phyloP scores from a whole-genome alignment of 208 protist genomes.

The Trypanosoma melophagium region DNA sequence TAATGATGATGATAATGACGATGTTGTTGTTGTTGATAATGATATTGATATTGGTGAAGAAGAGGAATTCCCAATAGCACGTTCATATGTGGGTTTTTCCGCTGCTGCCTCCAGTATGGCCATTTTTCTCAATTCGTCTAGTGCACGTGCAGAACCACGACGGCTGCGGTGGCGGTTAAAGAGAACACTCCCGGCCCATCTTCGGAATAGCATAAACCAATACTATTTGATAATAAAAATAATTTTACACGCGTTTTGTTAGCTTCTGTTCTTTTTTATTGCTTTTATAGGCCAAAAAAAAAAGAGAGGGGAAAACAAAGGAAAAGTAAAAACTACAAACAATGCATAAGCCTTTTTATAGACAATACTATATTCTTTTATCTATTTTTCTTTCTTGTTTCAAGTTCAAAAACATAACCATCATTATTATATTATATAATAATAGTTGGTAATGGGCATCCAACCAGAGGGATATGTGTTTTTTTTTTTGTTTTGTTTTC shows the following conservation, averaged over 20 bases:
- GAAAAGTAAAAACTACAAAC: too few species aligned
- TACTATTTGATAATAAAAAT: background rate
- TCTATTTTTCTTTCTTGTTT: too few species aligned
- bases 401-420: too few species aligned
- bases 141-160: background rate
- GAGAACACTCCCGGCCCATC: conserved; percentile 16
- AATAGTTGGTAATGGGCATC: too few species aligned
- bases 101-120: conserved; percentile 26
- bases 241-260: background rate
- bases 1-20: conserved; percentile 34
- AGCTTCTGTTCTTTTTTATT: too few species aligned
- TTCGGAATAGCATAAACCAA: conserved; percentile 15
- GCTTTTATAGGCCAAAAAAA: too few species aligned
- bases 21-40: too few species aligned
- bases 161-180: conserved; percentile 6
- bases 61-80: conserved; percentile 19
- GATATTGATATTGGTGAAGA: conserved; percentile 10
- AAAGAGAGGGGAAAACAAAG: too few species aligned
- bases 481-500: background rate
- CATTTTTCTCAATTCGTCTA: conserved; percentile 20
- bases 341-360: too few species aligned
- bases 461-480: background rate
- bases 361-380: too few species aligned
- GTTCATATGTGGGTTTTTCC: conserved; percentile 15
- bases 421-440: too few species aligned